Percentiles rank a stretch among this genome's conserved stretches.
Evolutionary conservation across 345 rosid genomes (phyloP).

Genomic region (Populus euphratica): DNA sequence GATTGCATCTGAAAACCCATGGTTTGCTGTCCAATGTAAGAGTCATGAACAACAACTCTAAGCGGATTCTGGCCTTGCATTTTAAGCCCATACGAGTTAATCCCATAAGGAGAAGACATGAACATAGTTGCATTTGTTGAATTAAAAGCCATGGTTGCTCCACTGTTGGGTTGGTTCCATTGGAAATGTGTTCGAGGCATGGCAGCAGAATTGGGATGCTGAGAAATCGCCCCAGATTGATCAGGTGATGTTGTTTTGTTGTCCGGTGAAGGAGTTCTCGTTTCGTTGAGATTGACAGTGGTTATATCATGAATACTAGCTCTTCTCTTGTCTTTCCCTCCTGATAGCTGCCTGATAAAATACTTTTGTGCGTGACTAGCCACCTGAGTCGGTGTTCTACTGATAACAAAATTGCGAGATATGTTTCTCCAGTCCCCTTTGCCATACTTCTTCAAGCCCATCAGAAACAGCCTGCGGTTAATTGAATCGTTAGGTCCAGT

Average conservation of each 20-base stretch:
- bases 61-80: slow-evolving; percentile 36
- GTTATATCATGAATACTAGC: slow-evolving; percentile 36
- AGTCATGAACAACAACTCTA: slow-evolving; percentile 25
- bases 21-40: slow-evolving; percentile 40
- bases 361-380: slow-evolving; percentile 38
- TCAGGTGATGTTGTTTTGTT: slow-evolving; percentile 39
- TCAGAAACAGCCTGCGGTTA: slow-evolving; percentile 25
- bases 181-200: slow-evolving; percentile 39
- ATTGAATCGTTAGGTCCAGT: not conserved
- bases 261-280: slow-evolving; percentile 51
- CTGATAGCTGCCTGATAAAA: slow-evolving; percentile 33
- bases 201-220: slow-evolving; percentile 30
- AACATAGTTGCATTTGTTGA: slow-evolving; percentile 37
- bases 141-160: slow-evolving; percentile 35
- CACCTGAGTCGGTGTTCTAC: slow-evolving; percentile 32
- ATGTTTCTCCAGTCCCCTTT: slow-evolving; percentile 38
- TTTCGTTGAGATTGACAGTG: slow-evolving; percentile 35
- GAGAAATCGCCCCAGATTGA: slow-evolving; percentile 26
- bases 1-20: slow-evolving; percentile 47
- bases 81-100: slow-evolving; percentile 39
- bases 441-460: slow-evolving; percentile 35
- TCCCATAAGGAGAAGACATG: slow-evolving; percentile 37
- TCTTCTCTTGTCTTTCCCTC: slow-evolving; percentile 32
- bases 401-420: slow-evolving; percentile 28
- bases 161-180: slow-evolving; percentile 48